Evolutionary conservation across 768 basidiomycete genomes (phyloP).

Genomic region (Lentinula raphanica): DNA sequence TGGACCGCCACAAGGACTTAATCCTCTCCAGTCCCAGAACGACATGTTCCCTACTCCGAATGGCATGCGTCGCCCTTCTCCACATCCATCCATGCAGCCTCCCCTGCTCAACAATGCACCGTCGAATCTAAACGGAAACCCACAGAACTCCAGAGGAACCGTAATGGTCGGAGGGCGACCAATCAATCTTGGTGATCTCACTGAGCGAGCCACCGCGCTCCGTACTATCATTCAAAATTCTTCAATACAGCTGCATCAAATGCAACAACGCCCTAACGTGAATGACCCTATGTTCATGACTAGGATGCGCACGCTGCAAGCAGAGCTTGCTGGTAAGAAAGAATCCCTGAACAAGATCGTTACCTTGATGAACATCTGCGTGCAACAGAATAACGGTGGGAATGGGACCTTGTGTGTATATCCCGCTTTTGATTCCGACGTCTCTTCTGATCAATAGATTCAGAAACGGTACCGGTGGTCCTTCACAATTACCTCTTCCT

Average conservation of each 20-base stretch:
- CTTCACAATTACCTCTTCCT: neutral
- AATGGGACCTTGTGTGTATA: slow-evolving; percentile 30
- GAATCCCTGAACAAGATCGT: slow-evolving; percentile 35
- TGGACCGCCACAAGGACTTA: neutral
- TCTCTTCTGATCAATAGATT: neutral
- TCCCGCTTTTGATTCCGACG: neutral
- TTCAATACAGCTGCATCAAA: slow-evolving; percentile 15
- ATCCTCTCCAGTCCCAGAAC: slow-evolving; percentile 12
- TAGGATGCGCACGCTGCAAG: slow-evolving; percentile 17
- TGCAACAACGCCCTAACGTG: slow-evolving; percentile 17
- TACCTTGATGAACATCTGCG: slow-evolving; percentile 19
- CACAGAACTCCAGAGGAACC: slow-evolving; percentile 2
- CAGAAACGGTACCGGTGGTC: neutral
- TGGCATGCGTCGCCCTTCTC: slow-evolving; percentile 48
- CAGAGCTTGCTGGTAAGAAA: slow-evolving; percentile 28
- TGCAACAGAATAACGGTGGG: slow-evolving; percentile 11
- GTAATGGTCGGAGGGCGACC: slow-evolving; percentile 16
- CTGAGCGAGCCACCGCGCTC: slow-evolving; percentile 10
- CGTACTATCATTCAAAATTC: slow-evolving; percentile 14
- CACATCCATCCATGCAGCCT: slow-evolving; percentile 29
- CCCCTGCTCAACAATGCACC: slow-evolving; percentile 15
- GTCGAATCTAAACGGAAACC: neutral
- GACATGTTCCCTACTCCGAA: slow-evolving; percentile 46
- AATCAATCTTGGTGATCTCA: slow-evolving; percentile 16
- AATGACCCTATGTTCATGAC: slow-evolving; percentile 16